Conservation (phyloP, 306 rosid genomes). For the Quercus berberidifolia region DNA sequence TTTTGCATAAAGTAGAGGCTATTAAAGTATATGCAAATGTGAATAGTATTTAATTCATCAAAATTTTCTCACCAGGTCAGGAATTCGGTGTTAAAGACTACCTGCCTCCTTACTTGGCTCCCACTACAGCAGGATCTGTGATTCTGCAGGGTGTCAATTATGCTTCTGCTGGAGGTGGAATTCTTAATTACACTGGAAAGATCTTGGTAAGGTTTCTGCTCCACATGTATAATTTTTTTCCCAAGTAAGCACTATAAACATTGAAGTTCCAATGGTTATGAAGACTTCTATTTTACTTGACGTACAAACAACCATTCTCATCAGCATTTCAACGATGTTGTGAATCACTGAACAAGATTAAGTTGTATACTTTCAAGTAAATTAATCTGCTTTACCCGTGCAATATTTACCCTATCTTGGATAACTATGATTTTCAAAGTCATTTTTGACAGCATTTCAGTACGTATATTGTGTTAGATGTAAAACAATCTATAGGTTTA, state of each 20-base stretch:
- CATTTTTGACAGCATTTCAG: background rate
- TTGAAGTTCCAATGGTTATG: too few species aligned
- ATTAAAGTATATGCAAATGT: too few species aligned
- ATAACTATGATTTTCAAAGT: background rate
- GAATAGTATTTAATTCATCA: background rate
- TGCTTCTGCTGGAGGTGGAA: slow-evolving; percentile 75
- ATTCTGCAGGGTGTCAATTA: slow-evolving; percentile 63
- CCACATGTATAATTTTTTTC: background rate
- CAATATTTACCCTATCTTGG: too few species aligned
- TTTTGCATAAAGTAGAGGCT: background rate
- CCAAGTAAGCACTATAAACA: too few species aligned
- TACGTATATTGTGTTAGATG: background rate
- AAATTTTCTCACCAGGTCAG: slow-evolving; percentile 38
- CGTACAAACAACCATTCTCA: background rate
- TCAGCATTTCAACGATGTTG: background rate
- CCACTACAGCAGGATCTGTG: slow-evolving; percentile 46
- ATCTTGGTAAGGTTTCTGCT: slow-evolving; percentile 47
- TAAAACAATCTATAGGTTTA: background rate
- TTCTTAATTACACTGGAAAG: slow-evolving; percentile 58
- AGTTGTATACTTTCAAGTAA: too few species aligned
- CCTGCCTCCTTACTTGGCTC: slow-evolving; percentile 64
- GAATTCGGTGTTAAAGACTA: slow-evolving; percentile 36
- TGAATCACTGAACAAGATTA: background rate
- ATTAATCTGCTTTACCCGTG: too few species aligned
- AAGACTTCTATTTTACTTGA: too few species aligned